Conservation (phyloP, 495 filamentous ascomycete species). For the Daldinia concentrica region DNA sequence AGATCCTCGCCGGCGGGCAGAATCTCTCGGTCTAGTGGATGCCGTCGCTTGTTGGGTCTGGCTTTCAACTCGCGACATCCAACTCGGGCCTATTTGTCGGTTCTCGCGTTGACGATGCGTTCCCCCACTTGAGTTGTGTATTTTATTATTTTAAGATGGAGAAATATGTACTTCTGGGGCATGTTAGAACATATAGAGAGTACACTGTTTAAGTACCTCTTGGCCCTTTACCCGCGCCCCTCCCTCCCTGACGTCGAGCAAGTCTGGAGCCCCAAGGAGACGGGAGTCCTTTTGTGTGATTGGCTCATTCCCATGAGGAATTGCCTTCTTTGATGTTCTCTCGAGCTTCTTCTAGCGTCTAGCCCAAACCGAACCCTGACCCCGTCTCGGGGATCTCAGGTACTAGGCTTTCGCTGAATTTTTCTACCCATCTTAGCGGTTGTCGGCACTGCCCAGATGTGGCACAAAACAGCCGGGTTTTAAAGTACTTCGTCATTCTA, state of each 20-base stretch:
- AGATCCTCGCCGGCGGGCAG: conserved; percentile 31
- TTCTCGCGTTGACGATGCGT: conserved; percentile 35
- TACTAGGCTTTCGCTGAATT: conserved; percentile 35
- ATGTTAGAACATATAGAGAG: neutral
- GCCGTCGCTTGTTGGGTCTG: conserved; percentile 37
- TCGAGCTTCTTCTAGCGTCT: conserved; percentile 46
- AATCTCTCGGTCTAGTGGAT: conserved; percentile 38
- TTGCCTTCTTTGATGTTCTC: conserved; percentile 47
- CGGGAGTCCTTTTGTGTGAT: conserved; percentile 22
- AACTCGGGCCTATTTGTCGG: conserved; percentile 44
- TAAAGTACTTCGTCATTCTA: conserved; percentile 41
- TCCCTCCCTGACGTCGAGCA: conserved; percentile 43
- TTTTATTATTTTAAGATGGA: conserved; percentile 32
- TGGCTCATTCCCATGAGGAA: conserved; percentile 33
- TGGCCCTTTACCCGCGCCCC: conserved; percentile 39
- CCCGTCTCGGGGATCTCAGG: conserved; percentile 35
- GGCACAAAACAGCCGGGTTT: conserved; percentile 23
- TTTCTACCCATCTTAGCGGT: conserved; percentile 28
- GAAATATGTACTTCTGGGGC: conserved; percentile 19
- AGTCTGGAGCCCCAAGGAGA: conserved; percentile 40
- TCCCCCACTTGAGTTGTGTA: conserved; percentile 31
- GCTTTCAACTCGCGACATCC: conserved; percentile 26
- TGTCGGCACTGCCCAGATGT: conserved; percentile 32
- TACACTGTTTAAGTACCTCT: conserved; percentile 23
- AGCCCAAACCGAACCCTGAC: conserved; percentile 33